Percentiles rank a stretch among this genome's conserved stretches.
Conservation (phyloP, 2,329 filamentous ascomycete genomes). For the Beauveria rudraprayagi region DNA sequence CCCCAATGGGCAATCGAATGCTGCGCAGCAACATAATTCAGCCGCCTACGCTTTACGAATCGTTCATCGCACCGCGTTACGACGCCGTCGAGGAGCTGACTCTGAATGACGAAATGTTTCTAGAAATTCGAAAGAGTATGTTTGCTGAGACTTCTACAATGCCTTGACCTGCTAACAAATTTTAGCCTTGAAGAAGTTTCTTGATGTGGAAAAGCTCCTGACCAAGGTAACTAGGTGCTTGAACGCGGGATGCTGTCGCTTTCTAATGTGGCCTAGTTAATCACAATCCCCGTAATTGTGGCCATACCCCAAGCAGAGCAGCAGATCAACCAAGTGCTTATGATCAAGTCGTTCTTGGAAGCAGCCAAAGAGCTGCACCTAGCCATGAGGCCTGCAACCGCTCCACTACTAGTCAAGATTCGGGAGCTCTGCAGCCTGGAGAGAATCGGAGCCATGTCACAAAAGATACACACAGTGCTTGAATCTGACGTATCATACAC, state of each 20-base stretch:
- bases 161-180: constrained; percentile 13
- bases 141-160: neutral
- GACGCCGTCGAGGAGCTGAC: constrained; percentile 79
- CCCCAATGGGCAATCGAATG: constrained; percentile 80
- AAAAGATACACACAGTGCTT: constrained; percentile 60
- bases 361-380: constrained; percentile 60
- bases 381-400: constrained; percentile 56
- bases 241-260: neutral
- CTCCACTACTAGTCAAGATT: constrained; percentile 58
- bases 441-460: constrained; percentile 51
- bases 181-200: constrained; percentile 61
- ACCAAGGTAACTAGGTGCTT: constrained; percentile 47
- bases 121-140: constrained; percentile 59
- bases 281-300: constrained; percentile 60
- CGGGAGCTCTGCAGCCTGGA: constrained; percentile 60
- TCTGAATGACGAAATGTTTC: constrained; percentile 78
- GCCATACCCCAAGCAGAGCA: constrained; percentile 67
- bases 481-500: constrained; percentile 77
- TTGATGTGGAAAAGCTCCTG: constrained; percentile 72
- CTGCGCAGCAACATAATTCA: constrained; percentile 83
- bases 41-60: constrained; percentile 62
- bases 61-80: constrained; percentile 63
- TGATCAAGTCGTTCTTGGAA: constrained; percentile 73
- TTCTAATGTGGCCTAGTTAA: constrained; percentile 45
- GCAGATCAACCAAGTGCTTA: constrained; percentile 76